A percentile compares a stretch with the other conserved stretches of the same genome.
phyloP scores from a whole-genome alignment of 495 filamentous ascomycete genomes.

The Neurospora sp. region DNA sequence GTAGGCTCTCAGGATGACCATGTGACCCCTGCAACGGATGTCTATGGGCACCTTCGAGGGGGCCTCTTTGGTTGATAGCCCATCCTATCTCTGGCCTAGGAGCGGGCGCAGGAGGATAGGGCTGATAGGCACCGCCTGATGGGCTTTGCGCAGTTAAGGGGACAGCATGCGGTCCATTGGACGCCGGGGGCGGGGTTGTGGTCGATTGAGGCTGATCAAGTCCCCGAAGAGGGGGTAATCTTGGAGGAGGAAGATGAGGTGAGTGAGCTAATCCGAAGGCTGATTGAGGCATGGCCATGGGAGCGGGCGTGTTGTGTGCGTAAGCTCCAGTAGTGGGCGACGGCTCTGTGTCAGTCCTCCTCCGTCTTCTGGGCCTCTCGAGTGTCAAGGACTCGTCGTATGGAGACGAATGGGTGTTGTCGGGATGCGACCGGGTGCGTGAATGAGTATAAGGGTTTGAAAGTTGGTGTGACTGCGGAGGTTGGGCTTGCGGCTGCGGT shows the following conservation, averaged over 20 bases:
- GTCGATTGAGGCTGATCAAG: conserved; percentile 26
- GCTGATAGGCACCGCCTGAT: conserved; percentile 6
- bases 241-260: conserved; percentile 28
- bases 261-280: conserved; percentile 28
- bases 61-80: conserved; percentile 27
- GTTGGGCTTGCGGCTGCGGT: conserved; percentile 8
- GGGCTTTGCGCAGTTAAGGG: conserved; percentile 1
- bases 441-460: conserved; percentile 5
- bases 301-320: conserved; percentile 16
- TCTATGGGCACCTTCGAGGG: conserved; percentile 13
- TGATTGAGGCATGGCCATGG: conserved; percentile 8
- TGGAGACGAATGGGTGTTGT: conserved; percentile 12
- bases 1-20: conserved; percentile 1
- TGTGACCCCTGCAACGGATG: conserved; percentile 1
- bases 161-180: conserved; percentile 6
- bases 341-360: conserved; percentile 34
- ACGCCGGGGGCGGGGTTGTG: conserved; percentile 15
- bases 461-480: conserved; percentile 9
- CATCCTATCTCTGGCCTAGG: conserved; percentile 32
- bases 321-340: conserved; percentile 28
- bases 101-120: conserved; percentile 16
- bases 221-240: conserved; percentile 31
- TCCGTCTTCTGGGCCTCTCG: conserved; percentile 34
- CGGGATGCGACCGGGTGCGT: conserved; percentile 9
- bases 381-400: conserved; percentile 23